Base-by-base conservation (phyloP, 2,329 filamentous ascomycete species). In the Diatrype stigma region DNA sequence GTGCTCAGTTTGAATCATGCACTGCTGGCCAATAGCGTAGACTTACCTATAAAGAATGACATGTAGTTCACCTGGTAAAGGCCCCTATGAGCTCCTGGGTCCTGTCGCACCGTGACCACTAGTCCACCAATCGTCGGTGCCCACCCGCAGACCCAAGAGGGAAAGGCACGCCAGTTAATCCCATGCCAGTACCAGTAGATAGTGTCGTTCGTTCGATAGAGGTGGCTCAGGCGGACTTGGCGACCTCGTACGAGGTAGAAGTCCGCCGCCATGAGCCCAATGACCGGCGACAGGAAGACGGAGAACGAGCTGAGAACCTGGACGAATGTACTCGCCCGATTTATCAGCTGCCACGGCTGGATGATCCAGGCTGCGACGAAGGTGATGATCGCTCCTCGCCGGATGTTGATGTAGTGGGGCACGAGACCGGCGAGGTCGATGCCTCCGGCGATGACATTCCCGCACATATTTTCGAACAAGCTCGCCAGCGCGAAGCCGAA, bases 11-110 rank as follows among this genome's bases (percentile, higher is more conserved):
- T 28, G 22, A 5, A 2, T 6, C 10, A 8, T 37, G 14, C 14
- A 14, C 4, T 37, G 14, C 5, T 37, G 14, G 8, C 55, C 14
- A 14, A 19, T 14, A 10, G 53, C 55, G 21, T 55, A 55, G 2
- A 56, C 53, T 47, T 38, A 51, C 73, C 74, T 16, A 74, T 64
- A 12, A 76, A 65, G 52, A 77, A 77, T 0, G 75, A 72, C 63
- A 73, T 71, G 51, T 72, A 76, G 55, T 77, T 77, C 17, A 77
- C 55, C 56, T 77, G 63, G n/a, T 68, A 69, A 34, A 75, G 53
- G 3, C 61, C 63, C 28, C 62, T 62, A 3, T 72, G 65, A 3
- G 71, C 69, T 48, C 61, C 40, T 11, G 45, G 6, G 51, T 60
- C 53, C n/a, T 53, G 44, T 2, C 47, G 48, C 6, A 62, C 58